Percentiles rank a stretch among this genome's conserved stretches.
phyloP scores from a whole-genome alignment of 805 yeast species.

The Wickerhamiella azymoides region DNA sequence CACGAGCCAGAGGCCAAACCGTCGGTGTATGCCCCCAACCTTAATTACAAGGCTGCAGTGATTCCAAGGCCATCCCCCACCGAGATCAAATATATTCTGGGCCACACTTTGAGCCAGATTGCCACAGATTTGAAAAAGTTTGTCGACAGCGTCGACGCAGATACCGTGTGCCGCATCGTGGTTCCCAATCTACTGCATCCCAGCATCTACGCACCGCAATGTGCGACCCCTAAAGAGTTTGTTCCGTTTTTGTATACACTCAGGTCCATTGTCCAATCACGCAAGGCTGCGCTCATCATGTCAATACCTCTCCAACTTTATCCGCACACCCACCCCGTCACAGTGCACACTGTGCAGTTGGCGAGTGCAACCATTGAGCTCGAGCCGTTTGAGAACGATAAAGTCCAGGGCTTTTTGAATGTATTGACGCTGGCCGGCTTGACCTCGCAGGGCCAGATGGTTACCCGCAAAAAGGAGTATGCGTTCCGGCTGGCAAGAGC shows the following conservation, averaged over 20 bases:
- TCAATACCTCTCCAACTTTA: slow-evolving; percentile 55
- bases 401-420: slow-evolving; percentile 64
- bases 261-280: slow-evolving; percentile 37
- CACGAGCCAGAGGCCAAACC: slow-evolving; percentile 10
- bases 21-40: slow-evolving; percentile 18
- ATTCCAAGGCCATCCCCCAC: slow-evolving; percentile 8
- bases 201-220: slow-evolving; percentile 44
- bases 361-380: slow-evolving; percentile 59
- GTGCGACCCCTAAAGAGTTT: slow-evolving; percentile 34
- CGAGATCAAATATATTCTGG: background rate
- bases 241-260: slow-evolving; percentile 48
- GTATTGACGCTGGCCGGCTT: slow-evolving; percentile 57
- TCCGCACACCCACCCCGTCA: slow-evolving; percentile 36
- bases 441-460: slow-evolving; percentile 71
- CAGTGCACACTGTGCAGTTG: slow-evolving; percentile 41
- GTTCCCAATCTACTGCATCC: slow-evolving; percentile 76
- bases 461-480: slow-evolving; percentile 55
- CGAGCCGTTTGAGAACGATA: slow-evolving; percentile 67
- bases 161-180: slow-evolving; percentile 45
- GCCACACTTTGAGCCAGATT: background rate
- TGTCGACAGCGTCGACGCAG: slow-evolving; percentile 7
- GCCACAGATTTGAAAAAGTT: background rate
- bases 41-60: slow-evolving; percentile 12
- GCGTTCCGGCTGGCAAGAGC: slow-evolving; percentile 76
- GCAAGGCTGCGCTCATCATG: slow-evolving; percentile 37